A percentile compares a stretch with the other conserved stretches of the same genome.
Evolutionary conservation across 441 rosid genomes (phyloP).

Genomic region (Syzygium syzygioides): DNA sequence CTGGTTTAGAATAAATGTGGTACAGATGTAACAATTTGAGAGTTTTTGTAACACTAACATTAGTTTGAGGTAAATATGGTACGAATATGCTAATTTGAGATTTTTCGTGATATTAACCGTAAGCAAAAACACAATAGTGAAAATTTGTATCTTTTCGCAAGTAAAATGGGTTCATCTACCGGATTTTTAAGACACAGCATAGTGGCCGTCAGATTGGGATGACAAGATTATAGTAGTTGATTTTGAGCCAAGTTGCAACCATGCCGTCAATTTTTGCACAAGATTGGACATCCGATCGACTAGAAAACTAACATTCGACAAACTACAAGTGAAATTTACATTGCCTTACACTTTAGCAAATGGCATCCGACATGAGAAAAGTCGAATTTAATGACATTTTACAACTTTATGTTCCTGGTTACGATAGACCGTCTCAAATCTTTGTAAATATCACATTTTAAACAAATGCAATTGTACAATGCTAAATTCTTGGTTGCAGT

Average conservation of each 20-base stretch:
- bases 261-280: background rate
- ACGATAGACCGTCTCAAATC: background rate
- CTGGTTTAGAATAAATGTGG: background rate
- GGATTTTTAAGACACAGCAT: accelerated
- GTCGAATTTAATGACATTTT: background rate
- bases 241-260: accelerated
- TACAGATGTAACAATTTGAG: accelerated
- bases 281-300: background rate
- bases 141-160: background rate
- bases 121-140: background rate
- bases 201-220: background rate
- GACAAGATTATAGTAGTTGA: background rate
- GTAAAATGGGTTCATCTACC: background rate
- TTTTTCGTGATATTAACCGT: background rate
- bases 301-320: background rate
- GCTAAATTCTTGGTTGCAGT: background rate
- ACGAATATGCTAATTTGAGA: accelerated
- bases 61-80: background rate
- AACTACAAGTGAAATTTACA: background rate
- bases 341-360: background rate
- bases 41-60: background rate
- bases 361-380: background rate
- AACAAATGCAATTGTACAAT: background rate
- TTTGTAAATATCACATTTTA: background rate
- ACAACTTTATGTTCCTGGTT: background rate